These are phyloP conservation scores for Stromatinia cepivora DNA, from an alignment of 2,329 filamentous ascomycete genomes.

Conservation along the genomic window DNA sequence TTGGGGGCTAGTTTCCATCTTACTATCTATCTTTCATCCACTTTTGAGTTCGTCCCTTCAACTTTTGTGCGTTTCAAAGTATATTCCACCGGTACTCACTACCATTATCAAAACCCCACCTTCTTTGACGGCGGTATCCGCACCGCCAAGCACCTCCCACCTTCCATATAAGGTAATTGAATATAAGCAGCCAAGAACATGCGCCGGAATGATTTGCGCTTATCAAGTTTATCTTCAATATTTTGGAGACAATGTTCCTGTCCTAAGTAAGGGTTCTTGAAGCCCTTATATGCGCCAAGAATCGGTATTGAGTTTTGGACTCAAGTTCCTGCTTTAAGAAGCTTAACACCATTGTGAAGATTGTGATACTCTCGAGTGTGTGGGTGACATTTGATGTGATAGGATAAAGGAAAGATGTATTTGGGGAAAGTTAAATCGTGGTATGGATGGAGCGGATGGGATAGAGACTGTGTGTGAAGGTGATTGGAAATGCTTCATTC, in stretches of 20 bases:
- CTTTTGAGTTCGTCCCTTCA: background rate
- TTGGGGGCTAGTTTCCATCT: background rate
- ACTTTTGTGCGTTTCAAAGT: background rate
- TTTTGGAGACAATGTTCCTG: background rate
- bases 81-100: background rate
- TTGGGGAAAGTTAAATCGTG: background rate
- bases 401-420: constrained; percentile 1
- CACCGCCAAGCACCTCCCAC: constrained; percentile 15
- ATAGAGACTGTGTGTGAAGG: background rate
- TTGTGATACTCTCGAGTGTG: background rate
- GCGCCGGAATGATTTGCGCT: constrained; percentile 14
- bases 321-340: background rate
- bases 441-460: background rate
- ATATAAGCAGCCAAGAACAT: constrained; percentile 9
- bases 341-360: constrained; percentile 4
- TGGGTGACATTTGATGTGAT: background rate
- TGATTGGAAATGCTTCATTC: background rate
- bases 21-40: background rate
- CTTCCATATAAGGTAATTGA: background rate
- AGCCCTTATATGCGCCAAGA: background rate
- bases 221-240: constrained; percentile 3
- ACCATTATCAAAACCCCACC: background rate
- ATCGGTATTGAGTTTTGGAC: background rate
- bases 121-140: background rate
- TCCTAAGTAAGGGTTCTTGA: background rate